Conservation (phyloP, 352 stramenopile species). For the Pythium brassicae region DNA sequence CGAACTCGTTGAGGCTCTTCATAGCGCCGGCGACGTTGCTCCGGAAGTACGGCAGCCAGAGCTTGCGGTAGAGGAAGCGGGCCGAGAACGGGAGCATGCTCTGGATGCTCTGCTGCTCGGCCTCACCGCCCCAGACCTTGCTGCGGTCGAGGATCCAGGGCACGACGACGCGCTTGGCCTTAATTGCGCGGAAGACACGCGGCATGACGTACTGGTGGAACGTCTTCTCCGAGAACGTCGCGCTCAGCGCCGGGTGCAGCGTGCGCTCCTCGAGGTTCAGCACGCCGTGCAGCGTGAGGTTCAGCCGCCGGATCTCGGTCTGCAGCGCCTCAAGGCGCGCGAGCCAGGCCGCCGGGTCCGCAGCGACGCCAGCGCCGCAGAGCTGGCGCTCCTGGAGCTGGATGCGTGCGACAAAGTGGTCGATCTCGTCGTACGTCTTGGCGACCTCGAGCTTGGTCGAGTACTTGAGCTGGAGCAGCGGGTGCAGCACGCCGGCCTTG, state of each 20-base stretch:
- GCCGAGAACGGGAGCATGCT: conserved; percentile 71
- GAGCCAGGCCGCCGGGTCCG: conserved; percentile 46
- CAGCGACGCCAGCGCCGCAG: conserved; percentile 30
- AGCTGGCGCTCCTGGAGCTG: conserved; percentile 50
- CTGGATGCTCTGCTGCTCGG: conserved; percentile 62
- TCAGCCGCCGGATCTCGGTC: conserved; percentile 60
- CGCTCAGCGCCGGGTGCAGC: conserved; percentile 49
- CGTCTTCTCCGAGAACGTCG: conserved; percentile 64
- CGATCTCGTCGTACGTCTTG: conserved; percentile 65
- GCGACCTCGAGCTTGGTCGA: conserved; percentile 54
- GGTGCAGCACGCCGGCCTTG: conserved; percentile 56
- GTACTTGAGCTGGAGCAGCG: conserved; percentile 49
- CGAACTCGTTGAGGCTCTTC: conserved; percentile 79
- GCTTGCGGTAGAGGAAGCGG: conserved; percentile 78
- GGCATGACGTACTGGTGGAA: conserved; percentile 77
- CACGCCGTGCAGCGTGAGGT: conserved; percentile 55
- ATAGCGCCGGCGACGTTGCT: conserved; percentile 72
- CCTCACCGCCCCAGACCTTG: conserved; percentile 78
- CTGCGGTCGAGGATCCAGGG: conserved; percentile 83
- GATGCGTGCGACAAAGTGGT: conserved; percentile 50
- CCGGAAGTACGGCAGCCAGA: conserved; percentile 83
- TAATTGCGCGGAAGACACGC: conserved; percentile 68
- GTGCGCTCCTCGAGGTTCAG: conserved; percentile 77
- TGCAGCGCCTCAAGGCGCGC: conserved; percentile 60
- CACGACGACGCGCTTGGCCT: conserved; percentile 75